A percentile compares a stretch with the other conserved stretches of the same genome.
Evolutionary conservation across 2,329 filamentous ascomycete genomes (phyloP).

Genomic region (Penicillium sp.): DNA sequence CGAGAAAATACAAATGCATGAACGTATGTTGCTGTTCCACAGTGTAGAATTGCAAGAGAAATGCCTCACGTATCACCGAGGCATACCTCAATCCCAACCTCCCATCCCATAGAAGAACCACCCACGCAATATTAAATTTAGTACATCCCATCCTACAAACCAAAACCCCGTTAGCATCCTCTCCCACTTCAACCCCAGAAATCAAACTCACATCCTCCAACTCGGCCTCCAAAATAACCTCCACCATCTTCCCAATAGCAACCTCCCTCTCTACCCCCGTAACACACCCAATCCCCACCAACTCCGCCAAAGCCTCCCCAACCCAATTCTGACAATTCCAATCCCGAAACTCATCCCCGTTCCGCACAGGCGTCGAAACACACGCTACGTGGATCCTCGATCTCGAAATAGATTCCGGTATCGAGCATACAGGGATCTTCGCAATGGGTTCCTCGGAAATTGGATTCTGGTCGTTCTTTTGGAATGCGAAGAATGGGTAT

Average conservation of each 20-base stretch:
- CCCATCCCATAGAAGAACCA: too few relatives aligned
- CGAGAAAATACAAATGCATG: background rate
- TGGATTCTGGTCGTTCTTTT: constrained; percentile 10
- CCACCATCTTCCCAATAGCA: constrained; percentile 30
- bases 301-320: constrained; percentile 26
- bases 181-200: too few relatives aligned
- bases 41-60: too few relatives aligned
- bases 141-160: too few relatives aligned
- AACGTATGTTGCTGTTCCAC: background rate
- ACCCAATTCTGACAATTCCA: constrained; percentile 39
- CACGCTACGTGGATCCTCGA: constrained; percentile 21
- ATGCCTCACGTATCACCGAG: too few relatives aligned
- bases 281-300: constrained; percentile 26
- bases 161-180: too few relatives aligned
- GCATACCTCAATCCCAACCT: too few relatives aligned
- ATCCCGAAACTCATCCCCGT: constrained; percentile 24
- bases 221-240: constrained; percentile 29
- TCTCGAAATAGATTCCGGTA: constrained; percentile 10
- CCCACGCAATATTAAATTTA: too few relatives aligned
- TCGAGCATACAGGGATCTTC: constrained; percentile 19
- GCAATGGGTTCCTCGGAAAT: constrained; percentile 12
- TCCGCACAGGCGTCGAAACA: constrained; percentile 23
- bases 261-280: constrained; percentile 14
- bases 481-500: constrained; percentile 29
- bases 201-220: constrained; percentile 15